Evolutionary conservation across 2,329 filamentous ascomycete genomes (phyloP), one percentile per base, ranked within the genome.

Genomic region (Didymella lethalis): DNA sequence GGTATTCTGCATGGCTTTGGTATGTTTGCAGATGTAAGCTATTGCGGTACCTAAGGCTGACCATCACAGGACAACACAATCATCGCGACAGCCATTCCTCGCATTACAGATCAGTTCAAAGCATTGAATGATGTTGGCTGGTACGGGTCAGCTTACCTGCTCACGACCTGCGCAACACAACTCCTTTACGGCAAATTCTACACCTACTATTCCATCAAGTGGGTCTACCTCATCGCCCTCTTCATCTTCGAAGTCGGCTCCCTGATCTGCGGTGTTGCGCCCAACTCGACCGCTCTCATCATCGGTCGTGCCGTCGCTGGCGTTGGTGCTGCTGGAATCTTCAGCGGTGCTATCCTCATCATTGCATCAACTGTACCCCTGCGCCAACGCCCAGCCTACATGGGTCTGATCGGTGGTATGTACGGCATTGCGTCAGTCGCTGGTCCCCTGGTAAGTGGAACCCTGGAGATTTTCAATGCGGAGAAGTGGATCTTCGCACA

Each of bases 201-300:
- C 68, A 81, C 79, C 29, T 81, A 78, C 71, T 82, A 80, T 64
- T 72, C 68, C 14, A 77, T 77, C 67, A 84, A 84, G 69, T 81
- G 76, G 75, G 71, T 81, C 43, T 83, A 78, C 66, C 62, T 84
- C 8, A 61, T 62, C 16, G 78, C 79, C 0, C 73, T 84, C 25
- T 64, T 75, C 59, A 78, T 83, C 67, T 85, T 85, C 69, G 82
- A 84, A 65, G 55, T 84, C 50, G 83, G 83, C 18, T 82, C 79
- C n/a, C 72, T 82, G 12, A 74, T 85, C 53, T 85, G 83, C 59
- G 83, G 80, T 63, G 76, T 80, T 28, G 82, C 83, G 7, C 82
- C 82, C 12, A 82, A 78, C 62, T 82, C 80, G 5, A 77, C 69
- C 2, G 78, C 82, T 16, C 69, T 85, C 32, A 84, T 85, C 64